These are phyloP conservation scores for Nymphaea colorata DNA, from an alignment of 164 flowering plant species.

Conservation along the genomic window DNA sequence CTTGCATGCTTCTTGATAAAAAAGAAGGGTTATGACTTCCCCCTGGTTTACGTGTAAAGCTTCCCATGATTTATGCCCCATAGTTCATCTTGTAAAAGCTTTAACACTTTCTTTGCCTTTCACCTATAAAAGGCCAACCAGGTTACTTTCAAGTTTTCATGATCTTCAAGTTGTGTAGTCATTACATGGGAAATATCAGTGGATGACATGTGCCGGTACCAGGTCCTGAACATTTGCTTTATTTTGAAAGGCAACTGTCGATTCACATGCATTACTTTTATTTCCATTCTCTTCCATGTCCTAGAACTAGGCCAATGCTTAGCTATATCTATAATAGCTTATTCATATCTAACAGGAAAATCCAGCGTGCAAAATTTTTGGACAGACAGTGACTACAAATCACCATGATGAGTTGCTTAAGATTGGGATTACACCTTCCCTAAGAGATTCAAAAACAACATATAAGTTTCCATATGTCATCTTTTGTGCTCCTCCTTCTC, in stretches of 20 bases:
- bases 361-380: constrained; percentile 67
- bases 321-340: too few relatives aligned
- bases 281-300: not conserved
- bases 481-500: constrained; percentile 90
- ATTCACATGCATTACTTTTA: not conserved
- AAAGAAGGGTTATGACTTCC: too few relatives aligned
- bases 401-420: constrained; percentile 80
- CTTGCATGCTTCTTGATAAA: too few relatives aligned
- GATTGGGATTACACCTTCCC: constrained; percentile 57
- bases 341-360: constrained; percentile 43
- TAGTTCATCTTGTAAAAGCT: too few relatives aligned
- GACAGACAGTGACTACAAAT: constrained; percentile 64
- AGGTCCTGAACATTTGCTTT: not conserved
- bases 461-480: constrained; percentile 61
- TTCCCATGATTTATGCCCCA: too few relatives aligned
- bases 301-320: not conserved
- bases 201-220: too few relatives aligned
- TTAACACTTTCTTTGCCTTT: too few relatives aligned
- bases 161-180: too few relatives aligned
- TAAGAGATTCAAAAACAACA: constrained; percentile 28
- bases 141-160: too few relatives aligned
- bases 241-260: not conserved
- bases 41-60: too few relatives aligned
- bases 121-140: too few relatives aligned
- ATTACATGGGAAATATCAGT: too few relatives aligned